phyloP scores from a whole-genome alignment of 1,139 yeast genomes.

The Saccharomyces pastorianus region DNA sequence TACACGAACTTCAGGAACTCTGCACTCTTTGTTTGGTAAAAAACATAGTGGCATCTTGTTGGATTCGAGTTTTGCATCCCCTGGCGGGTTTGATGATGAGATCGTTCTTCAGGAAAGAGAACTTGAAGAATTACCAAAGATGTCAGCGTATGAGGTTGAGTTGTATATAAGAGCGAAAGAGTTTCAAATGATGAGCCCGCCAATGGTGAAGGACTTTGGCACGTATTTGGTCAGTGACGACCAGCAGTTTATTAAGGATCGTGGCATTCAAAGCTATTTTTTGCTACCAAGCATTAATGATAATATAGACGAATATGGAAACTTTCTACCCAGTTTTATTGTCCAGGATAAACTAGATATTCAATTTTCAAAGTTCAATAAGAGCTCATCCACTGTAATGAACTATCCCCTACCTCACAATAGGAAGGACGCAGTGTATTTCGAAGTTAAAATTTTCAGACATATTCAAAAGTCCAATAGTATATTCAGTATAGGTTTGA shows the following conservation, averaged over 20 bases:
- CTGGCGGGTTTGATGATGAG: conserved; percentile 35
- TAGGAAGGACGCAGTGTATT: conserved; percentile 57
- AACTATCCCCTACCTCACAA: conserved; percentile 60
- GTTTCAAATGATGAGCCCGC: conserved; percentile 35
- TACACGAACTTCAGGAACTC: conserved; percentile 8
- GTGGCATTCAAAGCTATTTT: conserved; percentile 43
- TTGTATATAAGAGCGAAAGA: conserved; percentile 34
- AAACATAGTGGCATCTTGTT: conserved; percentile 24
- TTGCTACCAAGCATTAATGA: conserved; percentile 36
- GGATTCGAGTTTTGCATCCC: conserved; percentile 33
- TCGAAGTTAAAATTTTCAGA: conserved; percentile 60
- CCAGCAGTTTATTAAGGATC: conserved; percentile 36
- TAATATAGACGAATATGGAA: conserved; percentile 30
- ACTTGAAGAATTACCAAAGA: conserved; percentile 28
- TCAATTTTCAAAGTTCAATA: conserved; percentile 36
- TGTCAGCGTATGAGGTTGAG: conserved; percentile 32
- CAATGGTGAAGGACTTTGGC: conserved; percentile 36
- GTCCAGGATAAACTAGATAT: conserved; percentile 63
- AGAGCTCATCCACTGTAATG: conserved; percentile 42
- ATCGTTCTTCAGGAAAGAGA: conserved; percentile 32
- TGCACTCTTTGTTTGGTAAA: conserved; percentile 17
- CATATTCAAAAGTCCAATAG: conserved; percentile 34
- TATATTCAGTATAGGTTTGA: conserved; percentile 62
- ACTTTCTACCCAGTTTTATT: conserved; percentile 34
- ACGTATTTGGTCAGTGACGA: conserved; percentile 35